A percentile compares a stretch with the other conserved stretches of the same genome.
phyloP scores from a whole-genome alignment of 495 filamentous ascomycete species.

The Tuber borchii region DNA sequence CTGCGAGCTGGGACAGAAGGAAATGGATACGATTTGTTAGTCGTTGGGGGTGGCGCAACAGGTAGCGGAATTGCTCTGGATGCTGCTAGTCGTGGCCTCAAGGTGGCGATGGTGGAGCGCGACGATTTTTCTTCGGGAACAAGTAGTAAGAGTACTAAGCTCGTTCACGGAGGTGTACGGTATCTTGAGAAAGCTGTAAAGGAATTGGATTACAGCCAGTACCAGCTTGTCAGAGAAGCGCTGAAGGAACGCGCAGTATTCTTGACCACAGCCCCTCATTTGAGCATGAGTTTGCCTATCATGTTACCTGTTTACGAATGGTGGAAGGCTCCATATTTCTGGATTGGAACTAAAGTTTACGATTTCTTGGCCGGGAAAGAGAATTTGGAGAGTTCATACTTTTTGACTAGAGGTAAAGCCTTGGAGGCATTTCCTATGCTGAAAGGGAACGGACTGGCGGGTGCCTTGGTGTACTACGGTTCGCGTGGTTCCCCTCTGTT shows the following conservation, averaged over 20 bases:
- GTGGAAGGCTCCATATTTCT: constrained; percentile 98
- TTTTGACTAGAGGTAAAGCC: constrained; percentile 87
- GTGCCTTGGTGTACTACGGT: constrained; percentile 94
- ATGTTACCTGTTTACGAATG: constrained; percentile 94
- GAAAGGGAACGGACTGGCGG: constrained; percentile 74
- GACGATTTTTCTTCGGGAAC: constrained; percentile 94
- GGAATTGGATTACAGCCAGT: constrained; percentile 95
- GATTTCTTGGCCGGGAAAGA: constrained; percentile 91
- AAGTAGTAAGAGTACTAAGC: constrained; percentile 92
- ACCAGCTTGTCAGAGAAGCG: constrained; percentile 87
- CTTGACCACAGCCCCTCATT: constrained; percentile 88
- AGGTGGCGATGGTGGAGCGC: constrained; percentile 87
- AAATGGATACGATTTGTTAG: constrained; percentile 71
- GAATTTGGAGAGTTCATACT: constrained; percentile 96
- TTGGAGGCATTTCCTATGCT: constrained; percentile 98
- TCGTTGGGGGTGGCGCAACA: constrained; percentile 91
- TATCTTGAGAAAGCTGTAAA: constrained; percentile 96
- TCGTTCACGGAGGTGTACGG: constrained; percentile 92
- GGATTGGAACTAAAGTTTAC: constrained; percentile 91
- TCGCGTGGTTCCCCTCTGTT: constrained; percentile 36
- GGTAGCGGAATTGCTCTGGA: constrained; percentile 90
- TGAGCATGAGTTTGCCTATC: constrained; percentile 91
- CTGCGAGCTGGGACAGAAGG: constrained; percentile 37
- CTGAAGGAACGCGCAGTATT: constrained; percentile 94
- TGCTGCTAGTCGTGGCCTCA: constrained; percentile 84